Conservation (phyloP, 352 stramenopile species). For the Globisporangium uncinulatum region DNA sequence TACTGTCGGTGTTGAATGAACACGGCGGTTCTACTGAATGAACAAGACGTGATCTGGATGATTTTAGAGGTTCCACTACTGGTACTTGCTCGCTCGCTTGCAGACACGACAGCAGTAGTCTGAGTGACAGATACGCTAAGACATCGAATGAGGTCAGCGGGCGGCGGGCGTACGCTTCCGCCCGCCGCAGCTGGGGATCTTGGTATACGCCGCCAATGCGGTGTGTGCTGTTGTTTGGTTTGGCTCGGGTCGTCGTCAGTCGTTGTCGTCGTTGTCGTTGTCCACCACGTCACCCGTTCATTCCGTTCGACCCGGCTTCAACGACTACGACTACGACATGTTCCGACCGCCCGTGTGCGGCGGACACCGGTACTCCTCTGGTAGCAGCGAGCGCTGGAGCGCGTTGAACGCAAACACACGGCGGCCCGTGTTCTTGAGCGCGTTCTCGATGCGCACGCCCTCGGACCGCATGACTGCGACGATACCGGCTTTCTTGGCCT, state of each 20-base stretch:
- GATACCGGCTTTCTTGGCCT: slow-evolving; percentile 70
- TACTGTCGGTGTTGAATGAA: too few relatives aligned
- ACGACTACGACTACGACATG: slow-evolving; percentile 42
- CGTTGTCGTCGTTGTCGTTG: too few relatives aligned
- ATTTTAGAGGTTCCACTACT: too few relatives aligned
- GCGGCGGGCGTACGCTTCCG: background rate
- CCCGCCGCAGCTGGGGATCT: background rate
- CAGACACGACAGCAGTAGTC: background rate
- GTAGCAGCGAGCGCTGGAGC: slow-evolving; percentile 73
- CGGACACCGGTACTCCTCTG: slow-evolving; percentile 80
- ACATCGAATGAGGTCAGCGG: background rate
- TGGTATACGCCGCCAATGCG: background rate
- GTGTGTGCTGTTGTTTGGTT: background rate
- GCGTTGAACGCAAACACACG: slow-evolving; percentile 85
- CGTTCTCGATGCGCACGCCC: slow-evolving; percentile 82
- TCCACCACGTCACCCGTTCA: too few relatives aligned
- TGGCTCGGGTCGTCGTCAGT: too few relatives aligned
- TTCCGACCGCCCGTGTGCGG: slow-evolving; percentile 73
- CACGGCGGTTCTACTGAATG: too few relatives aligned
- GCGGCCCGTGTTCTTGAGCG: slow-evolving; percentile 75
- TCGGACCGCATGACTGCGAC: slow-evolving; percentile 81
- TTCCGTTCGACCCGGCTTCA: too few relatives aligned
- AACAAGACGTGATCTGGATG: too few relatives aligned
- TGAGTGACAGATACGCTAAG: background rate
- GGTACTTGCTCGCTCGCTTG: background rate